Conservation (phyloP, 345 rosid species). For the Eucalyptus regnans region DNA sequence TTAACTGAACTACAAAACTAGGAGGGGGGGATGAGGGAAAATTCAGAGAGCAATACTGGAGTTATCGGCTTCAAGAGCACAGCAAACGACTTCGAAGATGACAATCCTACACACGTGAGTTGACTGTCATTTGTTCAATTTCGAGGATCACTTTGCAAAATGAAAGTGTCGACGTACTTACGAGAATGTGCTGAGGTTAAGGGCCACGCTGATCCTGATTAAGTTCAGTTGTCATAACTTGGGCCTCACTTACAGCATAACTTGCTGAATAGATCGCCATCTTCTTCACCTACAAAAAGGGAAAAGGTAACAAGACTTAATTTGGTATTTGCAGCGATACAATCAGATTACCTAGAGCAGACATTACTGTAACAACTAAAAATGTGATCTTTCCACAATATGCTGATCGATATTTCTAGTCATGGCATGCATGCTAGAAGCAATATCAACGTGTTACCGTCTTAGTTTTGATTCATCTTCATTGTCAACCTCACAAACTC, state of each 20-base stretch:
- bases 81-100: neutral
- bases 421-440: neutral
- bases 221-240: conserved; percentile 1
- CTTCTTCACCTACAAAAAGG: conserved; percentile 26
- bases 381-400: neutral
- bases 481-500: neutral
- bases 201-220: conserved; percentile 7
- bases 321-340: neutral
- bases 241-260: conserved; percentile 22
- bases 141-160: neutral
- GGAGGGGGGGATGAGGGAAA: neutral
- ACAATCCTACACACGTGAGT: neutral
- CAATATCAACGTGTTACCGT: neutral
- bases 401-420: neutral
- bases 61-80: neutral
- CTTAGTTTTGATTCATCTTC: neutral
- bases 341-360: neutral
- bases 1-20: neutral
- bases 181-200: neutral
- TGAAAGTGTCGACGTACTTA: neutral
- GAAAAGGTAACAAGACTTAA: neutral
- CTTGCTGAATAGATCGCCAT: conserved; percentile 34
- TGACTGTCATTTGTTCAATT: neutral
- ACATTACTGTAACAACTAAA: neutral
- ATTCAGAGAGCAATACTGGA: neutral